Percentiles rank a stretch among this genome's conserved stretches.
Conservation (phyloP, 1,139 yeast genomes). For the Zygoascus meyerae region DNA sequence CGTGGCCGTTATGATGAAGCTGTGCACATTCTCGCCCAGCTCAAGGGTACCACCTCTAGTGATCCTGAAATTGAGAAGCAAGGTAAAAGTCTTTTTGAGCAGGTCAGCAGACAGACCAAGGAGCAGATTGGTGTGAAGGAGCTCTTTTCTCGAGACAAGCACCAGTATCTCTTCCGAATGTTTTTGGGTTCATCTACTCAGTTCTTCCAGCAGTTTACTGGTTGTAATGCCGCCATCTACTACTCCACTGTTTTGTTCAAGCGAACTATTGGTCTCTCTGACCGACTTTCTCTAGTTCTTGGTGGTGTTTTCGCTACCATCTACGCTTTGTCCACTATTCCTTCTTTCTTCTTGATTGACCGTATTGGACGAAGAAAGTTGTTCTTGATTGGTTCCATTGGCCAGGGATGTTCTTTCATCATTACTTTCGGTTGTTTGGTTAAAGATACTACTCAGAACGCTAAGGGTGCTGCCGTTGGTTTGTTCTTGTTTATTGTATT, state of each 20-base stretch:
- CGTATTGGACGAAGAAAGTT: slow-evolving; percentile 61
- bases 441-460: slow-evolving; percentile 38
- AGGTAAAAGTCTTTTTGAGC: slow-evolving; percentile 23
- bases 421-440: slow-evolving; percentile 60
- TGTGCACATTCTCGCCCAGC: slow-evolving; percentile 41
- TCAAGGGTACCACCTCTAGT: slow-evolving; percentile 21
- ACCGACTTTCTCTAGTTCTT: slow-evolving; percentile 48
- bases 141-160: slow-evolving; percentile 50
- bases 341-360: slow-evolving; percentile 44
- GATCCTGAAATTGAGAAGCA: slow-evolving; percentile 22
- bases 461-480: slow-evolving; percentile 43
- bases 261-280: slow-evolving; percentile 42
- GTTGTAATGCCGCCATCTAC: slow-evolving; percentile 58
- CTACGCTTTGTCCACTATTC: slow-evolving; percentile 52
- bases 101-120: slow-evolving; percentile 19
- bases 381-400: slow-evolving; percentile 39
- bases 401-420: slow-evolving; percentile 57
- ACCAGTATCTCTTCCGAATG: slow-evolving; percentile 33
- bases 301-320: slow-evolving; percentile 54
- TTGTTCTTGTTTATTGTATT: slow-evolving; percentile 51
- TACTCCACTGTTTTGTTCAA: slow-evolving; percentile 41
- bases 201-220: slow-evolving; percentile 51
- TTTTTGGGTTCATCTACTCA: slow-evolving; percentile 55
- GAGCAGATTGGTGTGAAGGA: slow-evolving; percentile 36
- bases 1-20: slow-evolving; percentile 36